Evolutionary conservation across 2,329 filamentous ascomycete species (phyloP), one percentile per base, ranked within the genome.

Genomic region (Salinomyces thailandicus): DNA sequence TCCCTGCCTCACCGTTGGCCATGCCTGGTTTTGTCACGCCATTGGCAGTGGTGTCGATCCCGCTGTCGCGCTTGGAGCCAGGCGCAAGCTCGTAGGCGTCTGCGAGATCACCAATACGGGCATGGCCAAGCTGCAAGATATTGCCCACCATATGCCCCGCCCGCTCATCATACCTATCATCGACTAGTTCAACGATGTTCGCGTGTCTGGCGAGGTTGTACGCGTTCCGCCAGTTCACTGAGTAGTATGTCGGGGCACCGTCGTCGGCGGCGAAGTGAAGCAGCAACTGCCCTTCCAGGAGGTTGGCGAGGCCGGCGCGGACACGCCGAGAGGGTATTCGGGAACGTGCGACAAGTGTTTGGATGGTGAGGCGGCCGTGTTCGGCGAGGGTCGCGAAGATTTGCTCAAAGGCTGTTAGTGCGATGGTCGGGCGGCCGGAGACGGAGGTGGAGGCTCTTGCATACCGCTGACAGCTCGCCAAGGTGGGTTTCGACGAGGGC

Each of bases 391-490:
- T 73, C 33, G 77, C 73, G 55, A 93, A 85, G 54, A 96, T 86
- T 62, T 84, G 81, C 87, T 96, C 35, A 17, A 26, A 13, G 30
- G 17, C 5, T 18, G 41, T 43, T 40, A 43, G 41, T 34, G 24
- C 35, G 12, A 19, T 9, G 8, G 15, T 18, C 13, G 22, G 15
- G 11, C 2, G 27, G 7, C 15, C 27, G 27, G 11, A 9, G 11
- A 14, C 11, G 11, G 8, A 14, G n/a, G n/a, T n/a, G n/a, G n/a
- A 14, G 15, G 22, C 12, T 27, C 7, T 14, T 29, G 67, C 81
- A 54, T 81, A 95, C 89, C 58, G 85, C 85, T 44, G 86, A 85
- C 41, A 96, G 77, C 65, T 93, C 84, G 57, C 91, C 91, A 61
- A 91, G 89, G 41, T 84, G 72, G 59, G 95, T 86, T 57, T 86